Evolutionary conservation across 2,329 filamentous ascomycete genomes (phyloP).

Genomic region (Sporothrix mexicana): DNA sequence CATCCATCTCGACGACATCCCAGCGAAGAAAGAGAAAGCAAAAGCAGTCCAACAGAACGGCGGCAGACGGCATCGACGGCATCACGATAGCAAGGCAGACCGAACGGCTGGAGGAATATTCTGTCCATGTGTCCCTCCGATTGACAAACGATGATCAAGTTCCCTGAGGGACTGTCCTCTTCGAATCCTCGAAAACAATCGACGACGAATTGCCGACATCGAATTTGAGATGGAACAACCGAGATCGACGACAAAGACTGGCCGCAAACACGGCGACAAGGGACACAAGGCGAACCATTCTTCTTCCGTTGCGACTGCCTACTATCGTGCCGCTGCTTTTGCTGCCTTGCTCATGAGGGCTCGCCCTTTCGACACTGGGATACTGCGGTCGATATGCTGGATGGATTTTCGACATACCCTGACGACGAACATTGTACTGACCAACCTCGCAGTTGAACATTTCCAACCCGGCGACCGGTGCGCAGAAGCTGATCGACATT

Average conservation of each 20-base stretch:
- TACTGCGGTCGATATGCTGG: not conserved
- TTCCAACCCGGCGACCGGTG: constrained; percentile 97
- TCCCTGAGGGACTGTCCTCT: not conserved
- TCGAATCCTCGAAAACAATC: not conserved
- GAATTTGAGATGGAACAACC: not conserved
- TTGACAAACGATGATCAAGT: not conserved
- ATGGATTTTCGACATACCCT: too few relatives aligned
- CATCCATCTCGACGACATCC: not conserved
- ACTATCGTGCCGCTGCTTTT: constrained; percentile 9
- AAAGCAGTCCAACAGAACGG: not conserved
- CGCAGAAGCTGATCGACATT: constrained; percentile 98
- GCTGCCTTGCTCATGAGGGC: not conserved
- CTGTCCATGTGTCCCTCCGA: not conserved
- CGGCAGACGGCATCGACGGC: not conserved
- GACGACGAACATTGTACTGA: constrained; percentile 43
- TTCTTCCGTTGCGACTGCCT: not conserved
- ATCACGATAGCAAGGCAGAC: constrained; percentile 18
- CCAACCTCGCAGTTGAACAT: constrained; percentile 61
- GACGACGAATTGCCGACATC: constrained; percentile 18
- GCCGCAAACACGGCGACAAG: not conserved
- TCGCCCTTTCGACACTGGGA: not conserved
- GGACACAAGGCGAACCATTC: constrained; percentile 1
- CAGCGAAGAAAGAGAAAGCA: constrained; percentile 18
- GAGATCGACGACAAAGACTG: not conserved
- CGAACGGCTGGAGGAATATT: not conserved